Base-by-base conservation (phyloP, 2,329 filamentous ascomycete species). In the Aureobasidium sp. region DNA sequence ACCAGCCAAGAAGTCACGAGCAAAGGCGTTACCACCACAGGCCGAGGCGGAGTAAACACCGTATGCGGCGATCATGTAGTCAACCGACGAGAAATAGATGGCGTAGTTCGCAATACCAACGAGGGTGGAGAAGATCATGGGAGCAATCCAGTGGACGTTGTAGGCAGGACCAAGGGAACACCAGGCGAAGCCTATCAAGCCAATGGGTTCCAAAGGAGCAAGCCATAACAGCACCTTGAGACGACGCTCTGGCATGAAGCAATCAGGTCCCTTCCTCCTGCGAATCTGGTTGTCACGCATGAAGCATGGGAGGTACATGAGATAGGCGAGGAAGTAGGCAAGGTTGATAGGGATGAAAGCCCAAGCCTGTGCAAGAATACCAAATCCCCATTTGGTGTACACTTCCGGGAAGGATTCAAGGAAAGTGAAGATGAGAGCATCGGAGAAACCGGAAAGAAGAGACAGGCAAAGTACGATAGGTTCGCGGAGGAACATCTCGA, bases 381-480 rank as follows among this genome's bases (percentile, higher is more conserved):
- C 74, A 66, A 90, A 90, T 48, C 74, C 68, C 85, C 86, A 91
- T 17, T 77, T 73, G 14, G 49, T 50, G 68, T 89, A 88, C 2
- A 91, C 87, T 1, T 89, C 77, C 0, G 77, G 74, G 67, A 89
- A 91, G 0, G 84, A 87, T 70, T 90, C 85, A 60, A 90, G 84
- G 71, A 88, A 89, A 78, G 88, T 89, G 77, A 90, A 91, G 73
- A 90, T 90, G 4, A 91, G 81, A 2, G 86, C 86, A 63, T 90
- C 88, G 11, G 82, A 85, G 77, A 90, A 90, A 35, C 87, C 87
- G 3, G 82, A 86, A 5, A 90, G 82, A 0, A 90, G 79, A 1
- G 87, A 90, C 5, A 90, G 77, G 40, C 81, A 83, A 17, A 88
- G 76, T 12, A 90, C 88, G 62, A 91, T 91, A 4, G 88, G 87